phyloP scores from a whole-genome alignment of 768 basidiomycete species.

The Daedalea quercina region DNA sequence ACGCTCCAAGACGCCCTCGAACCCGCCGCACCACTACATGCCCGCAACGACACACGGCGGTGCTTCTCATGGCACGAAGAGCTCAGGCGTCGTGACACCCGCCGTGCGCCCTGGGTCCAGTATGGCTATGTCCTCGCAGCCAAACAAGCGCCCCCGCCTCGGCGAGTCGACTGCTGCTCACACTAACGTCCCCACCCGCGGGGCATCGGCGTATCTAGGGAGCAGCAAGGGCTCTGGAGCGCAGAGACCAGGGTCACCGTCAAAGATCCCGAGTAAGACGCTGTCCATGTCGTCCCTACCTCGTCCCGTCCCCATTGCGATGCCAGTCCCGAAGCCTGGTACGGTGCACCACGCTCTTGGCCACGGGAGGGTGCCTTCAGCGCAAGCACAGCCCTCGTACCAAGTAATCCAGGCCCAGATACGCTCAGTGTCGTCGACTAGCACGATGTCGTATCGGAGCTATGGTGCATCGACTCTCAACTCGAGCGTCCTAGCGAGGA shows the following conservation, averaged over 20 bases:
- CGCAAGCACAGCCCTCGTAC: constrained; percentile 21
- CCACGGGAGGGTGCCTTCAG: constrained; percentile 39
- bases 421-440: constrained; percentile 13
- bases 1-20: constrained; percentile 53
- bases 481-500: constrained; percentile 31
- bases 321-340: constrained; percentile 44
- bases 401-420: constrained; percentile 8
- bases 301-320: constrained; percentile 36
- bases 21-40: constrained; percentile 20
- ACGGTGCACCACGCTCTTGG: constrained; percentile 50
- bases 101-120: constrained; percentile 52
- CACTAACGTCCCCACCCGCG: constrained; percentile 7
- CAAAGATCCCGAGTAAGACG: constrained; percentile 36
- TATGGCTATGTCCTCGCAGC: constrained; percentile 29
- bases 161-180: constrained; percentile 30
- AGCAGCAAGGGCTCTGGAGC: constrained; percentile 26
- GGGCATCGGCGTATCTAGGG: constrained; percentile 12
- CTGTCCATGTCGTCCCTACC: constrained; percentile 27
- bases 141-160: constrained; percentile 59
- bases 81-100: constrained; percentile 49
- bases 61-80: constrained; percentile 15
- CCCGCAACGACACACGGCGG: constrained; percentile 21
- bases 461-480: constrained; percentile 10
- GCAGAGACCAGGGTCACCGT: constrained; percentile 36
- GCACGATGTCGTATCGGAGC: constrained; percentile 13